Evolutionary conservation across 148 eudicot genomes (phyloP).

Genomic region (Camellia lanceoleosa): DNA sequence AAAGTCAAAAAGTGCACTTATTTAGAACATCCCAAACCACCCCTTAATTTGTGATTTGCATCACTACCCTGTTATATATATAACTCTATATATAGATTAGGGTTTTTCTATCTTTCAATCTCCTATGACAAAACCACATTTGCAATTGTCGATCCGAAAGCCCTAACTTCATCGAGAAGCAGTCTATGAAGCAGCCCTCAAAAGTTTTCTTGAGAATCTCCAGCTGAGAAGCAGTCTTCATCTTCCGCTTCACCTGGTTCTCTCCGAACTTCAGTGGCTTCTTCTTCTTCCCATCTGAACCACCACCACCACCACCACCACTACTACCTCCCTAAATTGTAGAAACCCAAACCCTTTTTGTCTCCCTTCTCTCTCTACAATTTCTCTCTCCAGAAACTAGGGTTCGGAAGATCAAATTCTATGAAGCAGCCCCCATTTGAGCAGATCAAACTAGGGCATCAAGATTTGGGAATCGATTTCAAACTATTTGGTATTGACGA

Average conservation of each 20-base stretch:
- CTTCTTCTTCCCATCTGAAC: constrained; percentile 49
- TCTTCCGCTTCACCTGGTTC: constrained; percentile 64
- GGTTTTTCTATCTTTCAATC: constrained; percentile 69
- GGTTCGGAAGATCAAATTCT: no score
- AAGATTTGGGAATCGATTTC: neutral
- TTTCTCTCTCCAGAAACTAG: neutral
- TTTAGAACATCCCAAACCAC: no score
- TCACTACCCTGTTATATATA: no score
- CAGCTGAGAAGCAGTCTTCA: constrained; percentile 82
- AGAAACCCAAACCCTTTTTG: neutral
- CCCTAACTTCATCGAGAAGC: constrained; percentile 48
- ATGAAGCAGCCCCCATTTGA: no score
- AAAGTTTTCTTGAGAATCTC: constrained; percentile 73
- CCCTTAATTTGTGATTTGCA: no score
- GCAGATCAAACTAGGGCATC: no score
- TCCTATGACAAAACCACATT: constrained; percentile 94
- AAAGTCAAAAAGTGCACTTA: no score
- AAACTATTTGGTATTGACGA: constrained; percentile 6
- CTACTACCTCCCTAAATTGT: constrained; percentile 32
- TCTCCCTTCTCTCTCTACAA: neutral
- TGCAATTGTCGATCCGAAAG: constrained; percentile 83
- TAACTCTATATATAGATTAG: no score
- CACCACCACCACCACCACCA: constrained; percentile 17
- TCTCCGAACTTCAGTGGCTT: constrained; percentile 48
- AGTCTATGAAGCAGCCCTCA: constrained; percentile 33